phyloP scores from a whole-genome alignment of 139 green algal genomes.

The Chlorella sorokiniana region DNA sequence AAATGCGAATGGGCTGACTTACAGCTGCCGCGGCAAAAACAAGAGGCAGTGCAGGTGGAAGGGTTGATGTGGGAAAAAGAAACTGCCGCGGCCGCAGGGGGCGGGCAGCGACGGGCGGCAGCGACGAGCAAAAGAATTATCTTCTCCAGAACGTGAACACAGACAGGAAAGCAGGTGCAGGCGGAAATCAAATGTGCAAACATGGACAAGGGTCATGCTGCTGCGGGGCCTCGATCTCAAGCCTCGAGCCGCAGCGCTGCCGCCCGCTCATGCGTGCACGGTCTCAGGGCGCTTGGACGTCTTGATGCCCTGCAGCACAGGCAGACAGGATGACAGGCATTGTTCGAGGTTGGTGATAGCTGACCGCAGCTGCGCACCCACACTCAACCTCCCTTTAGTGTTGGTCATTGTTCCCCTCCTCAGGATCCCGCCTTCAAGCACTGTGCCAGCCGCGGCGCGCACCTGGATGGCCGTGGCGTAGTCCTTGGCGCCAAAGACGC shows the following conservation, averaged over 20 bases:
- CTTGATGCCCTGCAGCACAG: slow-evolving; percentile 72
- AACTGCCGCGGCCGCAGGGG: neutral
- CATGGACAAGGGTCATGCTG: neutral
- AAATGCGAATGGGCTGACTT: too few relatives aligned
- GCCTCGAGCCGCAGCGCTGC: neutral
- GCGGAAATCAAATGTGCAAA: neutral
- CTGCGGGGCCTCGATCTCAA: neutral
- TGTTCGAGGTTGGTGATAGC: too few relatives aligned
- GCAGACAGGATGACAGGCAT: too few relatives aligned
- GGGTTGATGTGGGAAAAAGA: neutral
- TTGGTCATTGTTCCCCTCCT: too few relatives aligned
- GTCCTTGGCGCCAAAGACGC: slow-evolving; percentile 85
- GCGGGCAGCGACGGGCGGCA: neutral
- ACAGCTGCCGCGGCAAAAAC: neutral
- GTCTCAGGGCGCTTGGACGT: slow-evolving; percentile 49
- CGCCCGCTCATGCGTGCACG: slow-evolving; percentile 17
- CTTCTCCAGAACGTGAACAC: neutral
- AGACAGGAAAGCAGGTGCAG: neutral
- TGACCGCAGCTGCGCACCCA: too few relatives aligned
- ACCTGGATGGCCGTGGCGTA: slow-evolving; percentile 73
- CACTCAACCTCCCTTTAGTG: too few relatives aligned
- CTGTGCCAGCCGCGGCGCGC: too few relatives aligned
- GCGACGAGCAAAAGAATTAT: slow-evolving; percentile 14
- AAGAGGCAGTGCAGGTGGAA: neutral
- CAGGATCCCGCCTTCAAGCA: too few relatives aligned